Percentiles rank a stretch among this genome's conserved stretches.
phyloP scores from a whole-genome alignment of 2,329 filamentous ascomycete genomes.

The Xylariales sp. region DNA sequence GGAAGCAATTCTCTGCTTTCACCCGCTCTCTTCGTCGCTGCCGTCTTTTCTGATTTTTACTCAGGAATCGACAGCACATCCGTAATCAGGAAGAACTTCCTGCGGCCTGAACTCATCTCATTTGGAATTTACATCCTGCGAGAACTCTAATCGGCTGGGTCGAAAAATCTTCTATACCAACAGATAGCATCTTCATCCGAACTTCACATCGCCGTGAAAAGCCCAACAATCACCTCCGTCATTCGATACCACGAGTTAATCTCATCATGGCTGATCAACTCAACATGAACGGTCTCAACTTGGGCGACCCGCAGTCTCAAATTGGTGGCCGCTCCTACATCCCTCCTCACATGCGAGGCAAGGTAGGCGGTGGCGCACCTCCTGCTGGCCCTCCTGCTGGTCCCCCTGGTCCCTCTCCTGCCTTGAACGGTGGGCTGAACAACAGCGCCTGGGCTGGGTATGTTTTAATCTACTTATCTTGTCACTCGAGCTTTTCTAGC shows the following conservation, averaged over 20 bases:
- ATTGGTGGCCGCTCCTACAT: constrained; percentile 65
- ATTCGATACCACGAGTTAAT: too few relatives aligned
- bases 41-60: constrained; percentile 7
- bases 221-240: too few relatives aligned
- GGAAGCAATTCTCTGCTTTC: constrained; percentile 5
- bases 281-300: constrained; percentile 71
- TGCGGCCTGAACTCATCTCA: constrained; percentile 17
- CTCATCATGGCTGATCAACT: constrained; percentile 78
- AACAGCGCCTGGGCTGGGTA: constrained; percentile 62
- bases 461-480: constrained; percentile 25
- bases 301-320: constrained; percentile 45
- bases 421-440: constrained; percentile 38
- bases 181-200: too few relatives aligned
- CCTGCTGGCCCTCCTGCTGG: constrained; percentile 21
- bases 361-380: constrained; percentile 33
- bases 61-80: constrained; percentile 13
- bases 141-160: constrained; percentile 22
- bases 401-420: constrained; percentile 18
- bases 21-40: constrained; percentile 12
- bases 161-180: constrained; percentile 6
- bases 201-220: too few relatives aligned
- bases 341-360: constrained; percentile 74
- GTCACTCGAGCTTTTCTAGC: too few relatives aligned
- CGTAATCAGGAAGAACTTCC: too few relatives aligned
- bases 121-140: constrained; percentile 23